Base-by-base conservation (phyloP, 805 yeast genomes). In the Ogataea trehalophila region DNA sequence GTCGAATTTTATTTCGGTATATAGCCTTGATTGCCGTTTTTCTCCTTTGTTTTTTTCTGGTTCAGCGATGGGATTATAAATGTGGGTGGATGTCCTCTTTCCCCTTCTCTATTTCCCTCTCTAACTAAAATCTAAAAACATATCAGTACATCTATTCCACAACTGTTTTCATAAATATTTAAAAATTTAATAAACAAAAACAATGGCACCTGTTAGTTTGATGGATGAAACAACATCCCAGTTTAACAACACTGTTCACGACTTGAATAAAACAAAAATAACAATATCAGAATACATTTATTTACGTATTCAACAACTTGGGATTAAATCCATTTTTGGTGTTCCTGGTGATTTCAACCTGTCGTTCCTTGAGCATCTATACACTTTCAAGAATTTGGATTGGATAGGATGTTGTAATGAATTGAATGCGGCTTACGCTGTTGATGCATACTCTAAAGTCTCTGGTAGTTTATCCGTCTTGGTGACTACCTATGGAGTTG, bases 301-400 rank as follows among this genome's bases (percentile, higher is more conserved):
- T 49, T 60, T 66, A 18, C 58, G 81, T 46, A 65, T 77, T 23
- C 48, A 57, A 22, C 79, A 76, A 52, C 65, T 73, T 23, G 75
- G 71, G 46, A 68, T 75, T 23, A 61, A 62, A 54, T 64, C 77
- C 7, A 62, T 79, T 38, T 77, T 77, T 58, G 84, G 84, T 18
- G 79, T 79, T 33, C 82, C 85, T 0, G 84, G 85, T 11, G 85
- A 80, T 59, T 80, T 77, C 66, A 80, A 79, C 54, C 70, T 81
- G 47, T 67, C 67, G 22, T 63, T 76, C 26, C 60, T 76, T 53
- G 81, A 76, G 49, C 74, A 75, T 50, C 55, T 75, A 37, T 73
- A 73, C 48, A 59, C 68, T 15, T 57, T 47, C 45, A 46, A 53
- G 13, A 62, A 49, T 5, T 44, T 65, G 23, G 52, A 62, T 8